Evolutionary conservation across 306 rosid genomes (phyloP).

Genomic region (Datisca glomerata): DNA sequence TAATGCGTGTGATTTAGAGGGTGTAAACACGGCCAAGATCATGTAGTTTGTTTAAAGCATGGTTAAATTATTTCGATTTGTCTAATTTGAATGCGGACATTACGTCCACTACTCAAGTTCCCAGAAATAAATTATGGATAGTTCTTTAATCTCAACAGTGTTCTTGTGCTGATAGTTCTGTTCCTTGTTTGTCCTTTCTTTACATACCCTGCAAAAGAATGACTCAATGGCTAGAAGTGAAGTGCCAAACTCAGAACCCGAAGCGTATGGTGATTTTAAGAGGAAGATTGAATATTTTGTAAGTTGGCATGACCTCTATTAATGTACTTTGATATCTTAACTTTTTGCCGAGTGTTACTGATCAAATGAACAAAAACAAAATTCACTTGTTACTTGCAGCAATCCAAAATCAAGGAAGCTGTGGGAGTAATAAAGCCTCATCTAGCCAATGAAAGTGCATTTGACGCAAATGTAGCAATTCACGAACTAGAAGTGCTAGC

Average conservation of each 20-base stretch:
- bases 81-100: too few species aligned
- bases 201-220: conserved; percentile 7
- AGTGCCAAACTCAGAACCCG: conserved; percentile 15
- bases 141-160: too few species aligned
- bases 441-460: conserved; percentile 44
- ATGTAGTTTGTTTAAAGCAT: too few species aligned
- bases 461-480: conserved; percentile 39
- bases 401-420: conserved; percentile 56
- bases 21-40: too few species aligned
- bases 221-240: conserved; percentile 12
- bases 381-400: conserved; percentile 29
- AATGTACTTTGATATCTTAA: not conserved
- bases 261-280: conserved; percentile 33
- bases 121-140: too few species aligned
- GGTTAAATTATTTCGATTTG: too few species aligned
- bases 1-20: too few species aligned
- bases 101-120: too few species aligned
- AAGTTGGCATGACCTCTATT: conserved; percentile 21
- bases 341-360: not conserved
- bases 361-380: not conserved
- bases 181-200: not conserved
- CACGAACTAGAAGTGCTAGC: conserved; percentile 61
- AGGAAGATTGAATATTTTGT: conserved; percentile 64
- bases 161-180: too few species aligned
- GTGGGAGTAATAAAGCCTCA: conserved; percentile 52